phyloP scores from a whole-genome alignment of 306 rosid species.

The Castanea crenata region DNA sequence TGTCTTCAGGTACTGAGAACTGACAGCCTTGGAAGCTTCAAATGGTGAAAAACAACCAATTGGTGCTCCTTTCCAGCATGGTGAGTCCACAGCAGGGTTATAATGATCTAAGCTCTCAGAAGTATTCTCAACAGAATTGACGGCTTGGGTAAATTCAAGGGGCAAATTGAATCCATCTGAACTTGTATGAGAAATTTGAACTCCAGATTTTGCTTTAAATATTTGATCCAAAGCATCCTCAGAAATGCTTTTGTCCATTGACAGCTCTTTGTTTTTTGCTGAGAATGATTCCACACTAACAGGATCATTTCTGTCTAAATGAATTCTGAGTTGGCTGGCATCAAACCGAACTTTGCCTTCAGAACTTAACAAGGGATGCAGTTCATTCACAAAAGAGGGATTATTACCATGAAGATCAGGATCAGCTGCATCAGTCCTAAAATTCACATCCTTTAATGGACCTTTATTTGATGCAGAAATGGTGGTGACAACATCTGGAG shows the following conservation, averaged over 20 bases:
- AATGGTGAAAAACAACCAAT: constrained; percentile 41
- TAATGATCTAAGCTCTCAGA: constrained; percentile 56
- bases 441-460: constrained; percentile 27
- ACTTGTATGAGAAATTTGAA: constrained; percentile 33
- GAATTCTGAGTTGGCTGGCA: constrained; percentile 37
- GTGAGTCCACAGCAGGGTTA: constrained; percentile 84
- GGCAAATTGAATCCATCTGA: constrained; percentile 41
- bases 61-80: constrained; percentile 95
- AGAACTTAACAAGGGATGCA: constrained; percentile 25
- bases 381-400: constrained; percentile 30
- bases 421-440: constrained; percentile 27
- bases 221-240: constrained; percentile 32
- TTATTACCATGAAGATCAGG: constrained; percentile 30
- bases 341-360: constrained; percentile 33
- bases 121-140: constrained; percentile 47
- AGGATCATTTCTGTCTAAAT: constrained; percentile 48
- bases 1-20: constrained; percentile 34
- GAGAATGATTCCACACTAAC: constrained; percentile 18
- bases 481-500: constrained; percentile 31
- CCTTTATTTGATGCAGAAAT: constrained; percentile 34
- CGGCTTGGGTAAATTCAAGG: constrained; percentile 33
- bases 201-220: constrained; percentile 38
- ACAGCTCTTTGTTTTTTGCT: constrained; percentile 37
- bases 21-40: constrained; percentile 33
- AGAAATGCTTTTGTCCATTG: constrained; percentile 28